A percentile compares a stretch with the other conserved stretches of the same genome.
Evolutionary conservation across 176 grass and related monocot species (phyloP).

Genomic region (Zoysia pacifica): DNA sequence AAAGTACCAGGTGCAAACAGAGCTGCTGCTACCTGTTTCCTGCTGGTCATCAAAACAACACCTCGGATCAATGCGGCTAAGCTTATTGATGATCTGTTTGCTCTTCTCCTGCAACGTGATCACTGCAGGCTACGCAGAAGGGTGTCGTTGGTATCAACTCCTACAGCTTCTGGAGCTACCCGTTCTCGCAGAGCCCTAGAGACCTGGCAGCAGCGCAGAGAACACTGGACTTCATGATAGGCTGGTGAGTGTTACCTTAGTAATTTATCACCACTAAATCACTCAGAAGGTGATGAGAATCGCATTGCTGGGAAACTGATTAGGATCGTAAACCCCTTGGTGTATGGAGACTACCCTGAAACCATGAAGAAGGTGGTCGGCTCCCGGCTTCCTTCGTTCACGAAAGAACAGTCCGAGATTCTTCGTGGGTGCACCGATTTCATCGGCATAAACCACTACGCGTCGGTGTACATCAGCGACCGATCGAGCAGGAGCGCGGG

Average conservation of each 20-base stretch:
- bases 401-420: slow-evolving; percentile 50
- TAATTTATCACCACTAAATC: not conserved
- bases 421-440: slow-evolving; percentile 72
- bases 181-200: slow-evolving; percentile 34
- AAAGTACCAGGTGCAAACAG: slow-evolving; percentile 57
- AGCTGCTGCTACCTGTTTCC: not conserved
- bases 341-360: slow-evolving; percentile 75
- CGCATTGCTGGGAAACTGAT: not conserved
- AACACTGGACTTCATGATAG: slow-evolving; percentile 57
- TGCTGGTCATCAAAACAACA: too few species aligned
- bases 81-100: not conserved
- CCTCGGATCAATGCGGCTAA: not conserved
- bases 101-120: not conserved
- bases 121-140: slow-evolving; percentile 57
- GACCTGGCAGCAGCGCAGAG: slow-evolving; percentile 63
- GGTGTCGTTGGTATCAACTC: slow-evolving; percentile 66
- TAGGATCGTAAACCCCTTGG: slow-evolving; percentile 72
- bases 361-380: slow-evolving; percentile 67
- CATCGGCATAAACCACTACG: slow-evolving; percentile 80
- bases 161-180: slow-evolving; percentile 79
- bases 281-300: not conserved
- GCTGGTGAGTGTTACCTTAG: slow-evolving; percentile 49
- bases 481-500: not conserved
- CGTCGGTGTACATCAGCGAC: slow-evolving; percentile 64
- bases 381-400: slow-evolving; percentile 67